Base-by-base conservation (phyloP, 2,329 filamentous ascomycete genomes). In the Myotisia sp. region DNA sequence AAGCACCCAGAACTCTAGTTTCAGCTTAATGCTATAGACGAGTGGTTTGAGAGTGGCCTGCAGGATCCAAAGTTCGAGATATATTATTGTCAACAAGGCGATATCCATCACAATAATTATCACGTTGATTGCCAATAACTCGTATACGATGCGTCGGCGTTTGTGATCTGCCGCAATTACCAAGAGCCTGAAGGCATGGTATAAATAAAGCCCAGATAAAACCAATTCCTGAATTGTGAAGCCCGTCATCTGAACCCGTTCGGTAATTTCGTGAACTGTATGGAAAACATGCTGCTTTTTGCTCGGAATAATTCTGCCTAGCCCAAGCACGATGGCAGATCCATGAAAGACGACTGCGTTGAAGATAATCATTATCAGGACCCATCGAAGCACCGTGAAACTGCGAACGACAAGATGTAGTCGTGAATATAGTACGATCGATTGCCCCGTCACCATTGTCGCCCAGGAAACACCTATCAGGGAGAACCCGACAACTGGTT, bases 121-220 rank as follows among this genome's bases (percentile, higher is more conserved):
- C 17, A 61, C 37, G 43, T 67, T 68, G 50, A 68, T 64, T 35
- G 53, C 46, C 34, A 69, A 48, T 18, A 68, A 56, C 46, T 68
- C 64, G 37, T 55, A 60, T 54, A 66, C 62, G 39, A 67, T 59
- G 36, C 58, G 56, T 44, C 56, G 56, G 30, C 60, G 60, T 36
- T 51, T 47, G 14, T 49, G 47, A 34, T 63, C 55, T 13, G 56
- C 55, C 38, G 67, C 59, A 6, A 63, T 43, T 5, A 58, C 59
- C 34, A 71, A 54, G 37, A 71, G 59, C 61, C 58, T 62, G 37
- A 65, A 49, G 0, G 69, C 68, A 42, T 71, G 66, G 47, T 53
- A 55, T 37, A 74, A 70, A 47, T 68, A 68, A 13, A 67, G 47
- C 2, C 50, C 48, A 2, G 63, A 65, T 18, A 68, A 56, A 37